Base-by-base conservation (phyloP, 179 eudicot genomes). In the Dionaea muscipula region DNA sequence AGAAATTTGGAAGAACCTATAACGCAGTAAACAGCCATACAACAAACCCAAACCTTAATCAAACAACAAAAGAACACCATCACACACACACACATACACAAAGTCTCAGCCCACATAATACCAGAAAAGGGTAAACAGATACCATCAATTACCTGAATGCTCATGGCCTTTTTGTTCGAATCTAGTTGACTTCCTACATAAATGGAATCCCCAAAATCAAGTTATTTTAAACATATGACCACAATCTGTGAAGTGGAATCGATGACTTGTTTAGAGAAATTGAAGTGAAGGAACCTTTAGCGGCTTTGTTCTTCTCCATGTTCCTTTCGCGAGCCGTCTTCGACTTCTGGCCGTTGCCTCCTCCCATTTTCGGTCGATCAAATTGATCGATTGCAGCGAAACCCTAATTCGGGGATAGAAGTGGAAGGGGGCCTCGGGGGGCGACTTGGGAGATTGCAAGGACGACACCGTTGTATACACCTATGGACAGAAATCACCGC, bases 281-380 rank as follows among this genome's bases (percentile, higher is more conserved):
- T 31, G 35, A 31, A 11, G 35, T 31, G 1, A 31, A 31, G 35
- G 35, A 26, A 75, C 80, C 80, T 68, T 75, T 75, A 22, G 61
- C 7, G 13, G 47, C 71, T 45, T 68, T 75, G 47, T 61, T 72
- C 68, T 72, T 75, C 71, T 75, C 80, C 71, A 65, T 23, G 46
- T 72, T 68, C 68, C 59, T 68, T 59, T 75, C 76, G n/a, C 76
- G 80, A 75, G 80, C 80, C 70, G 60, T 75, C 71, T 71, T 75
- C 0, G 80, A 71, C 69, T 75, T 75, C 65, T 75, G 80, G 27
- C 71, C 80, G 49, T 75, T 75, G 26, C 80, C 80, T 47, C 80
- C 80, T 25, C 80, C 80, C 80, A 75, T 75, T 0, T 26, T 43
- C 17, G 65, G 49, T 56, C 31, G 31, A 49, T 47, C n/a, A n/a